phyloP scores from a whole-genome alignment of 192 early-diverging fungal genomes.

The Coemansia sp. region DNA sequence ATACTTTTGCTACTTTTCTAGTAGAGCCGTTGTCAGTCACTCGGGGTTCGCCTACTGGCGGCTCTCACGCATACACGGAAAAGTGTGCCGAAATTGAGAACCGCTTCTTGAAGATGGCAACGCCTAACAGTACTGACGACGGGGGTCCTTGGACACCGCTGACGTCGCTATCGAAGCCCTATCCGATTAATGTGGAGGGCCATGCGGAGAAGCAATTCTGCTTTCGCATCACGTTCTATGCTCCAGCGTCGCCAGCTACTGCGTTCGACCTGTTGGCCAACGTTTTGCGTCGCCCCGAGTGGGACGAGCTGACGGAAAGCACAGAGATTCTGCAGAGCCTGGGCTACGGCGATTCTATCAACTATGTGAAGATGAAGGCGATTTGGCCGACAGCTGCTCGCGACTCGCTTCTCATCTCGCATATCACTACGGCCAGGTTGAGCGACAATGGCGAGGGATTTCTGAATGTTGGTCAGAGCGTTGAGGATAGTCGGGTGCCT shows the following conservation, averaged over 20 bases:
- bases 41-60: not conserved
- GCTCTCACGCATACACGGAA: conserved; percentile 21
- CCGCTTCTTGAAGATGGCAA: conserved; percentile 25
- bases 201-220: conserved; percentile 41
- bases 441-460: conserved; percentile 8
- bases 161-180: conserved; percentile 20
- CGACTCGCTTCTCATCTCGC: conserved; percentile 49
- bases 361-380: conserved; percentile 50
- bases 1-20: not conserved
- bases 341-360: conserved; percentile 30
- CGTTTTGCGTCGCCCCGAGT: conserved; percentile 39
- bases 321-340: conserved; percentile 37
- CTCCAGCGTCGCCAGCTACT: conserved; percentile 28
- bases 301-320: conserved; percentile 50
- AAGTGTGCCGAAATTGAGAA: conserved; percentile 36
- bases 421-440: conserved; percentile 9
- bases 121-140: not conserved
- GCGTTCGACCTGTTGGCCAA: conserved; percentile 51
- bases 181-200: conserved; percentile 40
- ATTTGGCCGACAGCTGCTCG: conserved; percentile 54
- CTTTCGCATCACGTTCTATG: conserved; percentile 40
- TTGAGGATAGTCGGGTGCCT: conserved; percentile 33
- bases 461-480: conserved; percentile 47
- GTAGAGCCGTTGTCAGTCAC: not conserved
- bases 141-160: conserved; percentile 27